Base-by-base conservation (phyloP, 441 rosid species). In the Populus tomentosa region DNA sequence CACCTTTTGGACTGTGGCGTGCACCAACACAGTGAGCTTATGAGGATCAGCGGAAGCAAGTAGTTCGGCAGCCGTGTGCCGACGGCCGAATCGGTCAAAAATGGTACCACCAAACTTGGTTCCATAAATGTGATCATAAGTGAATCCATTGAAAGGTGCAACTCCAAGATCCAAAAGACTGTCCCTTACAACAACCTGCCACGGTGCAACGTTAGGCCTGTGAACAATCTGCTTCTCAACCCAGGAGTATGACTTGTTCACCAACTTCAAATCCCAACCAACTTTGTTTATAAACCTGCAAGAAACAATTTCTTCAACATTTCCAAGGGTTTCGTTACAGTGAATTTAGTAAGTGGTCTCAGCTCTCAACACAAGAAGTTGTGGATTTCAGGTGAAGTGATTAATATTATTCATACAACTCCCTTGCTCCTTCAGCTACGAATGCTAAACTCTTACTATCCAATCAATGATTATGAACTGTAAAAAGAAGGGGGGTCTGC, bases 41-140 rank as follows among this genome's bases (percentile, higher is more conserved):
- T 80, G 86, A 79, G 96, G 94, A 73, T 92, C 87, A 0, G 91
- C 94, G 18, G 91, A 73, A 77, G 87, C 84, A 46, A 96, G 99
- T 30, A 96, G 94, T 80, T 96, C 99, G 1, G 98, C 99, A 0
- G 99, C 85, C 1, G 98, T 92, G 84, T 91, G 98, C 38, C 98
- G 92, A 75, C 97, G 95, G 67, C 98, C 94, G 38, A 89, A 91
- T 71, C 87, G 85, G 80, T 94, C 99, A 62, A 91, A 96, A 65
- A 89, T 92, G 68, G 99, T 96, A 23, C 99, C 99, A 8, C 99
- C 98, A 77, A 94, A 75, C 82, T 96, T 96, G 82, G 99, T 96
- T 40, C 99, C 99, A 75, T 87, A 81, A 23, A 92, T 75, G 74
- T 96, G 99, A 73, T 96, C 97, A 74, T 89, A 96, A 26, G 98